These are phyloP conservation scores for Aspergillus luchuensis DNA, from an alignment of 2,329 filamentous ascomycete genomes.

Conservation along the genomic window DNA sequence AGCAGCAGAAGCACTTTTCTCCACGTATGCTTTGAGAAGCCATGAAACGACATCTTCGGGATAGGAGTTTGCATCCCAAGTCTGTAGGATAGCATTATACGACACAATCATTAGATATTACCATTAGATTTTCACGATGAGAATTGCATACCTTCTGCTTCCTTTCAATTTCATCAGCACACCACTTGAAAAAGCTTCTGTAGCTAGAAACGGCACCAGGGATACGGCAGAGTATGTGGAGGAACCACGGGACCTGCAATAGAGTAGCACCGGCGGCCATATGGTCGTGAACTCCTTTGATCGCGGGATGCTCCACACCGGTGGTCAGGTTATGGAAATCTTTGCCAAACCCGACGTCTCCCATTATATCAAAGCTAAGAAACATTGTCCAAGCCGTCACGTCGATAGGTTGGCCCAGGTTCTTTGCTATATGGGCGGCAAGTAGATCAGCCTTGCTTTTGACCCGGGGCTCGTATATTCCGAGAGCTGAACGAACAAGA, in stretches of 20 bases:
- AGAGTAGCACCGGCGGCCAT: slow-evolving; percentile 24
- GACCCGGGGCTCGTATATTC: slow-evolving; percentile 9
- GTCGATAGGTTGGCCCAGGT: neutral
- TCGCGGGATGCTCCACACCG: slow-evolving; percentile 20
- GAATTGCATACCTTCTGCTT: neutral
- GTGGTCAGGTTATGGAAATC: slow-evolving; percentile 39
- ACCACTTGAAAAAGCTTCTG: neutral
- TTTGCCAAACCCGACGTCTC: slow-evolving; percentile 40
- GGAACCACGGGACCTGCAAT: slow-evolving; percentile 26
- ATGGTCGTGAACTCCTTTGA: slow-evolving; percentile 20
- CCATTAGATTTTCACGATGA: neutral
- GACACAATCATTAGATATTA: neutral
- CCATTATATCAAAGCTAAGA: slow-evolving; percentile 36
- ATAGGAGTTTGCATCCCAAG: slow-evolving; percentile 10
- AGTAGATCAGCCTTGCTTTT: slow-evolving; percentile 26
- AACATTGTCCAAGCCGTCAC: neutral
- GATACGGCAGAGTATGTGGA: slow-evolving; percentile 1
- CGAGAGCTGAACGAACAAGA: slow-evolving; percentile 1
- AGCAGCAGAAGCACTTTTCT: slow-evolving; percentile 14
- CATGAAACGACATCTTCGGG: slow-evolving; percentile 23
- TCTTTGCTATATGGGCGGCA: slow-evolving; percentile 7
- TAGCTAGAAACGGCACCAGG: neutral
- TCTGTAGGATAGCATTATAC: neutral
- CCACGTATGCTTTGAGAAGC: slow-evolving; percentile 14
- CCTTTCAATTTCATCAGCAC: neutral